Evolutionary conservation across 768 basidiomycete genomes (phyloP).

Genomic region (Rhodosporidiobolus odoratus): DNA sequence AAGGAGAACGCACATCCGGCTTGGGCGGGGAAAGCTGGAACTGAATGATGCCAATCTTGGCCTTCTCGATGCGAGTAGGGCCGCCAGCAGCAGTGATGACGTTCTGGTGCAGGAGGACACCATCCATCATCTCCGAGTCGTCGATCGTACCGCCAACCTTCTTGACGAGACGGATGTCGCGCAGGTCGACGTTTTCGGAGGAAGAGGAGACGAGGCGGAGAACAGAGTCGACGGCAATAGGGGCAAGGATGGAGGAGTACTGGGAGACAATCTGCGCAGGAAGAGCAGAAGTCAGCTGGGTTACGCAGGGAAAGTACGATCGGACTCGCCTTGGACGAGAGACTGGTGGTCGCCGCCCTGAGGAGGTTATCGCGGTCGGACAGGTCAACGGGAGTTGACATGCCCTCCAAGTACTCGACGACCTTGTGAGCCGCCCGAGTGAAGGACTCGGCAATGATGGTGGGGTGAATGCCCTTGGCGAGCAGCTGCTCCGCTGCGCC

Average conservation of each 20-base stretch:
- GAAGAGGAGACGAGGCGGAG: constrained; percentile 80
- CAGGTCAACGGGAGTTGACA: constrained; percentile 86
- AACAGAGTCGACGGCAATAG: constrained; percentile 95
- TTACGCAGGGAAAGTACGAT: neutral
- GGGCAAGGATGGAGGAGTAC: constrained; percentile 96
- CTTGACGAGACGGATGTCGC: constrained; percentile 93
- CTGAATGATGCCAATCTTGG: constrained; percentile 95
- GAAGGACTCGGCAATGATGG: constrained; percentile 93
- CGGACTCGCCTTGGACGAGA: constrained; percentile 80
- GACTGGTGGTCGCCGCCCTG: constrained; percentile 85
- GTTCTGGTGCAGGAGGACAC: constrained; percentile 94
- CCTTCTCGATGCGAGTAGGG: constrained; percentile 91
- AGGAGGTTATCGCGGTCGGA: constrained; percentile 76
- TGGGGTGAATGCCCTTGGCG: constrained; percentile 87
- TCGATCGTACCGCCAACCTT: constrained; percentile 99
- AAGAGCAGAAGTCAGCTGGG: neutral
- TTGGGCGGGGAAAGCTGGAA: constrained; percentile 98
- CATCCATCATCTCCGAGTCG: constrained; percentile 87
- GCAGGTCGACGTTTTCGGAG: constrained; percentile 83
- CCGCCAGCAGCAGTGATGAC: constrained; percentile 85
- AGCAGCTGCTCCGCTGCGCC: constrained; percentile 96
- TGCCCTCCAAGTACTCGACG: constrained; percentile 86
- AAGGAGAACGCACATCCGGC: constrained; percentile 63
- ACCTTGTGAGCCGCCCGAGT: constrained; percentile 84
- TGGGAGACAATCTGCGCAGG: constrained; percentile 84